phyloP scores from a whole-genome alignment of 73 alveolate genomes.

The Paramecium caudatum region DNA sequence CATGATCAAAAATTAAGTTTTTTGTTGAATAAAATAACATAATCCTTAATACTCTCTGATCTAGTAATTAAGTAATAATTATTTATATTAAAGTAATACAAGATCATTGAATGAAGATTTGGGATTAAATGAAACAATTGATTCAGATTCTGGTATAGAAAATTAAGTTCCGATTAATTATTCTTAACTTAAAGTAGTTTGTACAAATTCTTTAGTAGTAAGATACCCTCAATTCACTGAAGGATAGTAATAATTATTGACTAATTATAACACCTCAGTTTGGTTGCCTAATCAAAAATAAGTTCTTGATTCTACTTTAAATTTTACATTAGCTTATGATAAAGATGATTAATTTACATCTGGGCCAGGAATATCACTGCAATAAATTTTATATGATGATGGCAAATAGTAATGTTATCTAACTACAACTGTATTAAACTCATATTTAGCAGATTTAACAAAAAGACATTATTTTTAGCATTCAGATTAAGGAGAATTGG shows the following conservation, averaged over 20 bases:
- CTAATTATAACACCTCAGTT: background rate
- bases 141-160: no score
- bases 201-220: slow-evolving; percentile 31
- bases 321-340: background rate
- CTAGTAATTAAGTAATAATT: slow-evolving; percentile 12
- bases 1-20: background rate
- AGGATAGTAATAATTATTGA: slow-evolving; percentile 12
- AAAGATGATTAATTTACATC: background rate
- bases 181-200: background rate
- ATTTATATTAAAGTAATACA: background rate
- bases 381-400: background rate
- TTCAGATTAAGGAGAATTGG: background rate
- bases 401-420: background rate
- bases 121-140: background rate
- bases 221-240: slow-evolving; percentile 12
- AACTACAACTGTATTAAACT: background rate
- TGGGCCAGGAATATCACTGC: background rate
- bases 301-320: background rate
- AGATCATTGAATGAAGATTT: background rate
- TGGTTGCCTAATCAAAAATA: slow-evolving; percentile 6
- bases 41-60: slow-evolving; percentile 36
- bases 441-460: background rate
- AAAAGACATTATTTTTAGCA: background rate
- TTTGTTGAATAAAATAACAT: slow-evolving; percentile 3
- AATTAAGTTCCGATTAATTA: background rate